Evolutionary conservation across 352 stramenopile species (phyloP).

Genomic region (Globisporangium mamillatum): DNA sequence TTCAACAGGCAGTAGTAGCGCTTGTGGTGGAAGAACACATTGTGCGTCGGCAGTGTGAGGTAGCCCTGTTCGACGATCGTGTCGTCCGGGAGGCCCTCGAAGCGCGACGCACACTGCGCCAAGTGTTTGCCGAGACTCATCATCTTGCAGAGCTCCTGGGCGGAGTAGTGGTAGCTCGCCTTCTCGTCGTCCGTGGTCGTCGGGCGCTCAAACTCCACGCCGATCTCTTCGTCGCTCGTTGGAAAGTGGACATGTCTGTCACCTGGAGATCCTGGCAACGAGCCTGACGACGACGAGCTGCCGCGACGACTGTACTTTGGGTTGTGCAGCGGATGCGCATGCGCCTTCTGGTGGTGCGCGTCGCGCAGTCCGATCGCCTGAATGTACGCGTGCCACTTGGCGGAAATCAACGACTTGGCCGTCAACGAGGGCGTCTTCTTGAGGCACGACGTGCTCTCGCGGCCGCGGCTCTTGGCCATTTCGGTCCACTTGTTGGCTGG

Average conservation of each 20-base stretch:
- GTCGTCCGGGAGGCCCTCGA: slow-evolving; percentile 43
- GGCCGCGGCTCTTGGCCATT: slow-evolving; percentile 7
- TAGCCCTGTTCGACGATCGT: slow-evolving; percentile 73
- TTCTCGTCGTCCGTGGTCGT: slow-evolving; percentile 51
- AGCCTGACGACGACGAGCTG: background rate
- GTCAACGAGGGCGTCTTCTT: slow-evolving; percentile 43
- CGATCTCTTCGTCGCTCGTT: slow-evolving; percentile 22
- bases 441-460: slow-evolving; percentile 29
- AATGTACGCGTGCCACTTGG: slow-evolving; percentile 58
- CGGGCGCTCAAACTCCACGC: slow-evolving; percentile 38
- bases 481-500: slow-evolving; percentile 5
- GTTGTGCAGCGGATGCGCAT: slow-evolving; percentile 4
- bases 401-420: slow-evolving; percentile 27
- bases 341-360: background rate
- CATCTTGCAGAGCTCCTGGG: slow-evolving; percentile 54
- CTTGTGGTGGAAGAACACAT: slow-evolving; percentile 59
- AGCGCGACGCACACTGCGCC: slow-evolving; percentile 43
- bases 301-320: slow-evolving; percentile 1
- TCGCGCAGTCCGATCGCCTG: slow-evolving; percentile 48
- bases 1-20: slow-evolving; percentile 69
- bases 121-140: slow-evolving; percentile 44
- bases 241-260: slow-evolving; percentile 54
- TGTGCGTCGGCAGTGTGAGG: slow-evolving; percentile 44
- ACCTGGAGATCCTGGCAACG: background rate
- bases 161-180: slow-evolving; percentile 49